These are phyloP conservation scores for Vanilla planifolia DNA, from an alignment of 106 monocot species.

Conservation along the genomic window DNA sequence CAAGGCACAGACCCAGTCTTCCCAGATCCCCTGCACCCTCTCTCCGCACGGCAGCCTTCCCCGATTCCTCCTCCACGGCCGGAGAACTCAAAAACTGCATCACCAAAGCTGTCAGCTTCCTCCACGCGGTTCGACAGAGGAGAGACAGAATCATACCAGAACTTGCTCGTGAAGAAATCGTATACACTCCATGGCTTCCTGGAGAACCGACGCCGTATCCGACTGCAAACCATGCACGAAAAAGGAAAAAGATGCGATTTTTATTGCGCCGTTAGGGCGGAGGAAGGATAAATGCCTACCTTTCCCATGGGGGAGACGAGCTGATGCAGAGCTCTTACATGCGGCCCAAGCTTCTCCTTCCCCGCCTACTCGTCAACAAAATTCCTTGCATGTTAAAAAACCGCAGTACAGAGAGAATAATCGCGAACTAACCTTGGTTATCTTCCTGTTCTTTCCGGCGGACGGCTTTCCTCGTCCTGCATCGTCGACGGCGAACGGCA, in stretches of 20 bases:
- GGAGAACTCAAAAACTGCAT: conserved; percentile 5
- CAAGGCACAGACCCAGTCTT: neutral
- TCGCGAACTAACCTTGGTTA: no score
- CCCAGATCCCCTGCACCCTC: neutral
- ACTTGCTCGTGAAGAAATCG: conserved; percentile 15
- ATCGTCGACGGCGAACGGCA: no score
- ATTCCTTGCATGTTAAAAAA: no score
- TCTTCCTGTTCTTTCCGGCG: no score
- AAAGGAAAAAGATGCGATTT: neutral
- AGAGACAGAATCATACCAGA: neutral
- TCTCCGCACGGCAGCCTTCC: neutral
- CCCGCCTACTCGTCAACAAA: no score
- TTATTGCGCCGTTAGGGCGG: neutral
- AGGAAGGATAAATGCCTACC: neutral
- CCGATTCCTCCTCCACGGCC: neutral
- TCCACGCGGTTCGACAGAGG: neutral
- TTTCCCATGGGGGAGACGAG: conserved; percentile 6
- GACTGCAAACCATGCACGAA: conserved; percentile 6
- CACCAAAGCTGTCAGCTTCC: neutral
- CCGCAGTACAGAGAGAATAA: no score
- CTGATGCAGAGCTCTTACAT: conserved; percentile 3
- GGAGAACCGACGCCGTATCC: conserved; percentile 18
- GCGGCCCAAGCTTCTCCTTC: neutral
- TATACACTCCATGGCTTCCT: conserved; percentile 11
- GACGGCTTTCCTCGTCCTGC: no score